phyloP scores from a whole-genome alignment of 345 rosid species.

The Acer campestre region DNA sequence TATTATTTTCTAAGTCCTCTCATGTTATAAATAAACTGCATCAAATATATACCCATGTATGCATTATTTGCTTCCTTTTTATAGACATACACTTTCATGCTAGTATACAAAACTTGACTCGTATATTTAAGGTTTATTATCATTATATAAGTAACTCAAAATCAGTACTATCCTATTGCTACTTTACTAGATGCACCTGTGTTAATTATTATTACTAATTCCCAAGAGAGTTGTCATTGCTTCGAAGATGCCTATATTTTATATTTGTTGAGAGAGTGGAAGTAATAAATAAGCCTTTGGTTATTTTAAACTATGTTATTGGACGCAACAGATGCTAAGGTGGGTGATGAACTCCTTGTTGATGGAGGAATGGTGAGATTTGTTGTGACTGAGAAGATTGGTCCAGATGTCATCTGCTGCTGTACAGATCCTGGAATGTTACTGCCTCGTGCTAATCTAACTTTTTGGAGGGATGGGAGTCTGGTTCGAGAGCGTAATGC shows the following conservation, averaged over 20 bases:
- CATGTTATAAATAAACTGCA: background rate
- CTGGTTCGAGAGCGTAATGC: slow-evolving; percentile 70
- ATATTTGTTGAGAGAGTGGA: background rate
- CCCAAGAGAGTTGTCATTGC: background rate
- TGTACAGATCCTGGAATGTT: slow-evolving; percentile 72
- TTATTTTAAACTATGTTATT: slow-evolving; percentile 9
- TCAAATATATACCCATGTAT: background rate
- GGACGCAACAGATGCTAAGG: slow-evolving; percentile 47
- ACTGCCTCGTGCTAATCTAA: slow-evolving; percentile 70
- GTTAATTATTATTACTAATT: background rate
- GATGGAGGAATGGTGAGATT: slow-evolving; percentile 84
- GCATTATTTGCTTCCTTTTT: background rate
- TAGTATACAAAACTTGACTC: background rate
- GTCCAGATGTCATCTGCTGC: slow-evolving; percentile 65
- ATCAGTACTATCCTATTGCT: background rate
- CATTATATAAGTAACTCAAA: background rate
- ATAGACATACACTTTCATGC: background rate
- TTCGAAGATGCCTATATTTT: background rate
- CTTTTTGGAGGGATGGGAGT: slow-evolving; percentile 72
- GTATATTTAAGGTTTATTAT: background rate
- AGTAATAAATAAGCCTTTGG: slow-evolving; percentile 4
- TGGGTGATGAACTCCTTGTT: slow-evolving; percentile 72
- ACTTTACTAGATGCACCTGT: background rate
- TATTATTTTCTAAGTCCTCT: slow-evolving; percentile 15
- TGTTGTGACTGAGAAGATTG: slow-evolving; percentile 63